Evolutionary conservation across 768 basidiomycete species (phyloP), one percentile per base, ranked within the genome.

Genomic region (Boletus eberwhitei): DNA sequence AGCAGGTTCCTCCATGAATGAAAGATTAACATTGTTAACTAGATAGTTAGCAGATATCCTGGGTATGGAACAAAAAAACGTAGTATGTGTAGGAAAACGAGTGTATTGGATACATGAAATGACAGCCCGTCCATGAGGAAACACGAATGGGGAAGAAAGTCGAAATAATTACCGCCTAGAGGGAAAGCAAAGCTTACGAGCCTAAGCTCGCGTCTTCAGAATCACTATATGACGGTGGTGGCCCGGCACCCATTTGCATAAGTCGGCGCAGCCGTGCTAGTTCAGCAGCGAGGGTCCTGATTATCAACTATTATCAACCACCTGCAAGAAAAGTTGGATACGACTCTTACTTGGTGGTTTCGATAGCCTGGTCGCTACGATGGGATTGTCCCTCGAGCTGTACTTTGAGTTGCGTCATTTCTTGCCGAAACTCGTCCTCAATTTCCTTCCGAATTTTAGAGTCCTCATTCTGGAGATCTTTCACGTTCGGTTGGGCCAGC

Each of bases 221-320:
- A 45, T 59, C 54, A 47, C 48, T 54, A 37, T 50, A 44, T 22
- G 57, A 52, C 35, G 64, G 50, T 44, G 71, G 60, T 58, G 66
- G 62, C 52, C 71, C 73, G 1, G 77, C 73, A 61, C 80, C 77
- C 38, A 73, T 71, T 63, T 81, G 86, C 83, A 92, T 90, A 38
- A 92, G 77, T 60, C 89, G 78, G 64, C 86, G 78, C 64, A 92
- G 72, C 53, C 87, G 77, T 46, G 82, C 79, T 42, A 91, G 74
- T 66, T 91, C 89, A 29, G 75, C 73, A 6, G 86, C 74, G 31
- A 90, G 68, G 32, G 74, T 71, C 63, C 88, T 88, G 62, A 26
- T 50, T 5, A 21, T 19, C 14, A 29, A 17, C 2, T 13, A 5
- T 66, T 2, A 58, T 24, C 35, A 45, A 38, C 17, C 0, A 9